Percentiles rank a stretch among this genome's conserved stretches.
phyloP scores from a whole-genome alignment of 208 protist genomes.

The Trypanosoma rangeli region DNA sequence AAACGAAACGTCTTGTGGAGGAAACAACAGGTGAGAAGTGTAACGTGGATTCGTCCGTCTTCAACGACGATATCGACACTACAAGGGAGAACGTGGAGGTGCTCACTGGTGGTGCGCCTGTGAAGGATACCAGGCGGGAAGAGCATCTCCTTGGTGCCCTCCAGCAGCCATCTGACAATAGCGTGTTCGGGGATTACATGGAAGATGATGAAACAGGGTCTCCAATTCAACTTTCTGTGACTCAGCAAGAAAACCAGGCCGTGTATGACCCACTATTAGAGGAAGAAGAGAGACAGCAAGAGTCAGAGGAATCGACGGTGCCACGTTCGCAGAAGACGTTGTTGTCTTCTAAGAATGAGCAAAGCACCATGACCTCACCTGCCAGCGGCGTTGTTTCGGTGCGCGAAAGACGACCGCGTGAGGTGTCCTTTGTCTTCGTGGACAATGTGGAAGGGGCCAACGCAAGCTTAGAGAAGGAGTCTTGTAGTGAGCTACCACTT shows the following conservation, averaged over 20 bases:
- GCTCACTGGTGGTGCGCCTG: background rate
- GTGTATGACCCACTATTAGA: background rate
- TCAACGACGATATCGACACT: constrained; percentile 4
- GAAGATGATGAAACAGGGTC: background rate
- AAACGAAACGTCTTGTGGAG: constrained; percentile 44
- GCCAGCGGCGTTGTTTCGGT: constrained; percentile 4
- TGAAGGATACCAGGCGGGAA: background rate
- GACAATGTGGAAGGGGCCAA: background rate
- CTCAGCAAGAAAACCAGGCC: constrained; percentile 1
- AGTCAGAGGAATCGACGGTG: background rate
- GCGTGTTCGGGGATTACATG: constrained; percentile 59
- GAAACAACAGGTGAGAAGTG: constrained; percentile 49
- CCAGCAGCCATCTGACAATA: constrained; percentile 71
- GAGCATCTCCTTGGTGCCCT: constrained; percentile 48
- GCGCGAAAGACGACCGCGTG: constrained; percentile 3
- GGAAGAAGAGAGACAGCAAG: background rate
- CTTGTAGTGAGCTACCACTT: background rate
- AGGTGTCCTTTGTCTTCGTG: constrained; percentile 20
- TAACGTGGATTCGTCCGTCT: constrained; percentile 28
- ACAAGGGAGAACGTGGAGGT: background rate
- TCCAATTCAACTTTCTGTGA: background rate
- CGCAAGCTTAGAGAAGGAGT: background rate
- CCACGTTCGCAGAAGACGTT: constrained; percentile 1
- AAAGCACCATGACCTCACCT: constrained; percentile 27
- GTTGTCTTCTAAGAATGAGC: constrained; percentile 17